Evolutionary conservation across 2,329 filamentous ascomycete species (phyloP), one percentile per base, ranked within the genome.

Genomic region (Diaporthe vexans): DNA sequence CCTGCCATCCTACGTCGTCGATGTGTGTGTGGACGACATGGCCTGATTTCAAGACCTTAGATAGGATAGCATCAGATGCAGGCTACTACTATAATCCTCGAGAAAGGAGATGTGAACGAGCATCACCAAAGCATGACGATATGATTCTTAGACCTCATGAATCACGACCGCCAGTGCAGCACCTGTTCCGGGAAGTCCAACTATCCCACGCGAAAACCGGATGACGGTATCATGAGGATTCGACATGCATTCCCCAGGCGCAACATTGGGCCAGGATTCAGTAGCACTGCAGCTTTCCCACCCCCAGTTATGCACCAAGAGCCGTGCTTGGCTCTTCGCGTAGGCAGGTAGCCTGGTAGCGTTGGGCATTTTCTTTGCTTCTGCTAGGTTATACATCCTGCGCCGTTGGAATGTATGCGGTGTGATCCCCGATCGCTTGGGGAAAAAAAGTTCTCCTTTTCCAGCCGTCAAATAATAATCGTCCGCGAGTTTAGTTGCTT

Each of bases 261-360:
- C 57, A 63, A 63, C 26, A 72, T 43, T 63, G 57, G 70, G 70
- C 70, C 70, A 72, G 70, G 70, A 72, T 72, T 56, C 46, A 13
- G 46, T 61, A 40, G 69, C 69, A 71, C 33, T 48, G n/a, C 54
- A 61, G 40, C 26, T 59, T 71, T 7, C 24, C 46, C 29, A 24
- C n/a, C 56, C 33, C 24, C 10, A 17, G 24, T 24, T 17, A 33
- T 33, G 37, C 37, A 48, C 52, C 54, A 71, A 71, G 69, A 71
- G 69, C 69, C 57, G 43, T 68, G 59, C 59, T 48, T 65, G 59
- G 59, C 59, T 63, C 13, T 19, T 37, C 40, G 40, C 40, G 15
- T 19, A 43, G 40, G 40, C 13, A 3, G 8, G 37, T 13, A 19
- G 40, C 37, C 8, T 4, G 35, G 8, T 4, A 6, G 40, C 40